Conservation (phyloP, 2,329 filamentous ascomycete species). For the Epichloe glyceriae region DNA sequence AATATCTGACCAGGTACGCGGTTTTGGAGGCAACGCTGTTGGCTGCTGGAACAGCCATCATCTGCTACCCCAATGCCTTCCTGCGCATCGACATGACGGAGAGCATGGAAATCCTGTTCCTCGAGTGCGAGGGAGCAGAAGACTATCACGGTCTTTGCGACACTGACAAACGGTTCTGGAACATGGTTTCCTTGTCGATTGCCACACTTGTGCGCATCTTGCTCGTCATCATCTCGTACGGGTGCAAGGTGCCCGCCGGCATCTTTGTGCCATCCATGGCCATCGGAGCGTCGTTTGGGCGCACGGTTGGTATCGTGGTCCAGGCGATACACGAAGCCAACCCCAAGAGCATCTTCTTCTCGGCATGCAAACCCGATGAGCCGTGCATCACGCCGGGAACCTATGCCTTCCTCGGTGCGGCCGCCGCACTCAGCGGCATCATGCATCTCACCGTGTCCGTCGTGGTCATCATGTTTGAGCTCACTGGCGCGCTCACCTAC, state of each 20-base stretch:
- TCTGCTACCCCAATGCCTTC: conserved; percentile 97
- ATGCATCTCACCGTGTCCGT: conserved; percentile 98
- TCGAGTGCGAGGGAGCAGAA: conserved; percentile 79
- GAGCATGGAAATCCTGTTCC: conserved; percentile 96
- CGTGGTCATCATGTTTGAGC: conserved; percentile 98
- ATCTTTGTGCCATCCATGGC: conserved; percentile 99
- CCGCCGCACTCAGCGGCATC: conserved; percentile 81
- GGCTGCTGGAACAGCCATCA: conserved; percentile 68
- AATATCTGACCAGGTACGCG: conserved; percentile 72
- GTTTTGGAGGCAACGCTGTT: conserved; percentile 77
- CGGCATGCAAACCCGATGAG: conserved; percentile 77
- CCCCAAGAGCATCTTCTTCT: conserved; percentile 72
- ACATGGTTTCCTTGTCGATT: conserved; percentile 63
- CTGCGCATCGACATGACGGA: conserved; percentile 97
- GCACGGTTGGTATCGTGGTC: conserved; percentile 88
- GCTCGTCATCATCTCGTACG: conserved; percentile 90
- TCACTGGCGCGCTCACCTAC: conserved; percentile 93
- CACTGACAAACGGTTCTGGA: conserved; percentile 57
- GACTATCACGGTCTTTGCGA: conserved; percentile 89
- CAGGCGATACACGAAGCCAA: conserved; percentile 78
- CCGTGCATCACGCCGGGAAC: conserved; percentile 96
- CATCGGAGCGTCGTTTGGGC: conserved; percentile 84
- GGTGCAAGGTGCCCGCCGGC: conserved; percentile 92
- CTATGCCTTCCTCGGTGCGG: conserved; percentile 90
- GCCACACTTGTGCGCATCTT: conserved; percentile 73